A percentile compares a stretch with the other conserved stretches of the same genome.
phyloP scores from a whole-genome alignment of 495 filamentous ascomycete genomes.

The Jackrogersella multiformis region DNA sequence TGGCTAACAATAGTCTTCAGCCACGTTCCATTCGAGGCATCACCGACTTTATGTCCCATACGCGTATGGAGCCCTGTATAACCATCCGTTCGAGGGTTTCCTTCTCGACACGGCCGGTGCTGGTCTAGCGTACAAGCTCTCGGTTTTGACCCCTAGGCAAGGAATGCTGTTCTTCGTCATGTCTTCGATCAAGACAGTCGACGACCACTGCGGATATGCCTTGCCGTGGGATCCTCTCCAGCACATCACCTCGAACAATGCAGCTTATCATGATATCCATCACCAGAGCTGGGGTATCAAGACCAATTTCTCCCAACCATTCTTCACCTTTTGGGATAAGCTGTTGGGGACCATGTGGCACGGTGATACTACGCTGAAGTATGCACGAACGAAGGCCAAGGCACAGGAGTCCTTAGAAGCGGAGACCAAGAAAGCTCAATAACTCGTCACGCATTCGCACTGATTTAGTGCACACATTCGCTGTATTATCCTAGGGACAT shows the following conservation, averaged over 20 bases:
- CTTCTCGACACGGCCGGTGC: constrained; percentile 90
- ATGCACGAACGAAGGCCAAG: constrained; percentile 51
- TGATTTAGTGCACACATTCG: constrained; percentile 40
- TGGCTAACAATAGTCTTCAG: constrained; percentile 54
- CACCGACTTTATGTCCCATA: constrained; percentile 97
- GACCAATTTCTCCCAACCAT: constrained; percentile 78
- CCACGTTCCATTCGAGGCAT: constrained; percentile 90
- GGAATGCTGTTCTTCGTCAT: constrained; percentile 85
- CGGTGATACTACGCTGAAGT: constrained; percentile 61
- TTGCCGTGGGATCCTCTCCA: constrained; percentile 96
- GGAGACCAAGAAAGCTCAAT: constrained; percentile 48
- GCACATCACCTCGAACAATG: constrained; percentile 89
- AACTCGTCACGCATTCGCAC: constrained; percentile 12
- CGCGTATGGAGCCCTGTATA: constrained; percentile 96
- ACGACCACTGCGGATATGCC: constrained; percentile 96
- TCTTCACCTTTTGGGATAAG: constrained; percentile 87
- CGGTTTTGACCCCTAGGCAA: constrained; percentile 80
- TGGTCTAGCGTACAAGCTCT: constrained; percentile 78
- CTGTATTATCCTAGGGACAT: constrained; percentile 45
- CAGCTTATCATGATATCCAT: constrained; percentile 95
- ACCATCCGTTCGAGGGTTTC: constrained; percentile 92
- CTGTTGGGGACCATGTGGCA: constrained; percentile 76
- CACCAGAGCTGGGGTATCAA: constrained; percentile 99
- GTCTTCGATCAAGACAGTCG: constrained; percentile 93
- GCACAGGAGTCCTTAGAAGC: constrained; percentile 44